Percentiles rank a stretch among this genome's conserved stretches.
Conservation (phyloP, 1,284 basidiomycete genomes). For the Prillingera fragicola region DNA sequence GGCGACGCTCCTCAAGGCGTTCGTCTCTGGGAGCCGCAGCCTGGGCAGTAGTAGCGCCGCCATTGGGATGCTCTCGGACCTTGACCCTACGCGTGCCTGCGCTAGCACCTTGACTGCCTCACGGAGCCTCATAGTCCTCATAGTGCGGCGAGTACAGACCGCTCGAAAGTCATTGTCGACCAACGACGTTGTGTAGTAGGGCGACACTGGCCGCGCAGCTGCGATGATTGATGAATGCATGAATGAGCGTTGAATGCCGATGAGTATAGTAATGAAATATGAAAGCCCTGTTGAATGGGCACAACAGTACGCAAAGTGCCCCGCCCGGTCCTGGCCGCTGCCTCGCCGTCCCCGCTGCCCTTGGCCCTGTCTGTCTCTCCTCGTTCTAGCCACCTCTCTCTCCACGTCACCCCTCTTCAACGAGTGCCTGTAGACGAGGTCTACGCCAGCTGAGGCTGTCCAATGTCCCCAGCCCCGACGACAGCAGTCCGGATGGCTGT, state of each 20-base stretch:
- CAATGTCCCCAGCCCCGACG: background rate
- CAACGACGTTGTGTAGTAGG: no score
- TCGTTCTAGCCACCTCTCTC: background rate
- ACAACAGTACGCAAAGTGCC: conserved; percentile 1
- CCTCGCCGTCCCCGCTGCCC: no score
- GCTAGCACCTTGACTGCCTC: no score
- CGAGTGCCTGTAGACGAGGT: background rate
- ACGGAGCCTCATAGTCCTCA: no score
- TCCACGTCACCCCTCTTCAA: no score
- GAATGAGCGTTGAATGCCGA: conserved; percentile 11
- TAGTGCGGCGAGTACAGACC: no score
- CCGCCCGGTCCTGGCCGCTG: background rate
- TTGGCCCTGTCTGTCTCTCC: background rate
- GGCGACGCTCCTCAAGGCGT: conserved; percentile 6
- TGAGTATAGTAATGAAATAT: conserved; percentile 1
- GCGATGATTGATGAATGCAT: conserved; percentile 5
- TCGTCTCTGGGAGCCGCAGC: conserved; percentile 1
- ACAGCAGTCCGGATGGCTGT: background rate
- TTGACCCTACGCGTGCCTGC: no score
- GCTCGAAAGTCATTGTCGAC: no score
- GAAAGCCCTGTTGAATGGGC: conserved; percentile 8
- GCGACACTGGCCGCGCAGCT: background rate
- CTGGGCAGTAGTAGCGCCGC: no score
- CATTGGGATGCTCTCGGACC: no score
- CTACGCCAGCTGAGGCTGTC: background rate